Percentiles rank a stretch among this genome's conserved stretches.
These are phyloP conservation scores for Fusarium sp. DNA, from an alignment of 2,329 filamentous ascomycete genomes.

Conservation along the genomic window DNA sequence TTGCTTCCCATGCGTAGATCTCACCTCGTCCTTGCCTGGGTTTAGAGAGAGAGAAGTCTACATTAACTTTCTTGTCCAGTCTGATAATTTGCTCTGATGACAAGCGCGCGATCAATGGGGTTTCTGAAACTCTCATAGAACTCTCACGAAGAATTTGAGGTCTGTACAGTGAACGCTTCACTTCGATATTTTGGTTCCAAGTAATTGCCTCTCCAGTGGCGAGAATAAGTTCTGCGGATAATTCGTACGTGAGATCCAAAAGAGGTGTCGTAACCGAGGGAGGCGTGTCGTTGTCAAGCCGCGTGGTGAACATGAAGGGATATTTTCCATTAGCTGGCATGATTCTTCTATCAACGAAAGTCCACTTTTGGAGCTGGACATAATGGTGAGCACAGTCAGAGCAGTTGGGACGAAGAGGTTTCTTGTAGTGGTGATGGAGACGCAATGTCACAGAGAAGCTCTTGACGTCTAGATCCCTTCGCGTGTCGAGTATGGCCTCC, in stretches of 20 bases:
- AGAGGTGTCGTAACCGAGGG: neutral
- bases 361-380: neutral
- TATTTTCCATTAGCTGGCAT: rapidly evolving
- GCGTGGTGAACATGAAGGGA: neutral
- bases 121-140: neutral
- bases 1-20: neutral
- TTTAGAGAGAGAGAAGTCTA: neutral
- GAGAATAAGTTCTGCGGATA: neutral
- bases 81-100: neutral
- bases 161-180: neutral
- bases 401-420: neutral
- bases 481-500: neutral
- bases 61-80: neutral
- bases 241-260: neutral
- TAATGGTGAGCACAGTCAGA: neutral
- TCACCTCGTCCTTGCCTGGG: neutral
- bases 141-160: neutral
- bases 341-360: neutral
- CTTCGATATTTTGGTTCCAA: neutral
- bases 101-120: neutral
- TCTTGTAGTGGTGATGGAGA: neutral
- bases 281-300: neutral
- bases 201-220: neutral
- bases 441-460: neutral
- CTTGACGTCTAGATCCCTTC: neutral